phyloP scores from a whole-genome alignment of 768 basidiomycete genomes.

The Hygrophoropsis aurantiaca region DNA sequence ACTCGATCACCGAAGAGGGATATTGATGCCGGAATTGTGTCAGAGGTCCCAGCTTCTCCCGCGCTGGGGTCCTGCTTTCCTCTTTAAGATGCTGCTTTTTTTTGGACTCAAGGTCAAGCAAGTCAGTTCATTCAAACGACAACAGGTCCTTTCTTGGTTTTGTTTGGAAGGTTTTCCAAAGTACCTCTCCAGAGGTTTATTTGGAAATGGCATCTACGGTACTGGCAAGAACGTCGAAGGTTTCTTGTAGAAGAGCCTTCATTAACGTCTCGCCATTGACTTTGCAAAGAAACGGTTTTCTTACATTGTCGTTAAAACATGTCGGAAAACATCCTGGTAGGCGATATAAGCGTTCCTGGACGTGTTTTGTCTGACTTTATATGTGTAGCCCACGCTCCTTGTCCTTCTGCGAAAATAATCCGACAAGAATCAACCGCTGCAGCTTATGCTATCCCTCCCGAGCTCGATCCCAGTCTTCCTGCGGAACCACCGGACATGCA shows the following conservation, averaged over 20 bases:
- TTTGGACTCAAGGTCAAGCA: background rate
- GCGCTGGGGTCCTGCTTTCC: background rate
- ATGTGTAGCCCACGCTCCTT: background rate
- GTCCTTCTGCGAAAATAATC: too few relatives aligned
- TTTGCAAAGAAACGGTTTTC: slow-evolving; percentile 1
- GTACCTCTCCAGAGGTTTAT: slow-evolving; percentile 1
- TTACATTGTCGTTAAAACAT: background rate
- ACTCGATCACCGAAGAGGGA: too few relatives aligned
- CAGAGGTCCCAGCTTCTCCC: too few relatives aligned
- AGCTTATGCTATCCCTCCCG: background rate
- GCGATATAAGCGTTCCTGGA: background rate
- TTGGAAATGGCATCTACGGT: slow-evolving; percentile 5
- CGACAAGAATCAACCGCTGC: background rate
- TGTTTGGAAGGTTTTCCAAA: background rate
- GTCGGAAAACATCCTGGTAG: background rate
- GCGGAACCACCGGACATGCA: too few relatives aligned
- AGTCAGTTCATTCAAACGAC: background rate
- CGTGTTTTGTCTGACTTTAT: background rate
- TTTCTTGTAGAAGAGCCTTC: slow-evolving; percentile 1
- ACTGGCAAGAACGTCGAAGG: background rate
- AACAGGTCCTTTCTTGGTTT: background rate
- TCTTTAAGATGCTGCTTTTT: background rate
- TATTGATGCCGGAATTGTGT: too few relatives aligned
- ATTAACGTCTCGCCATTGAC: background rate
- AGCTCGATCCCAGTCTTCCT: too few relatives aligned